These are phyloP conservation scores for Lactifluus pinguis DNA, from an alignment of 768 basidiomycete species.

Conservation along the genomic window DNA sequence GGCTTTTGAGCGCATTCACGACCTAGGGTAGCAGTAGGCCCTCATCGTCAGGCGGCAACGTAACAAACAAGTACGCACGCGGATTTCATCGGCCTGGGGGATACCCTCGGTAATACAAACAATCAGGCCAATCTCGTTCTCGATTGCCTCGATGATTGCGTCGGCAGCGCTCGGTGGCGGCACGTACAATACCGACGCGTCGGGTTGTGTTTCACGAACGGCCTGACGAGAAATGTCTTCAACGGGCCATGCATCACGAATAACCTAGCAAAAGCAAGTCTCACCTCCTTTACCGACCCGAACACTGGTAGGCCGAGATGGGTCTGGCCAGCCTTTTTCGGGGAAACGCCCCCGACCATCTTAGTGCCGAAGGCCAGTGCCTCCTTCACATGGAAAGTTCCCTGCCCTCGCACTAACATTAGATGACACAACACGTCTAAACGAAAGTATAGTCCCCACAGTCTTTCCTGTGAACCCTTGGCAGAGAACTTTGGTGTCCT, in stretches of 20 bases:
- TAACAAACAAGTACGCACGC: constrained; percentile 34
- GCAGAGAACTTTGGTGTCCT: constrained; percentile 88
- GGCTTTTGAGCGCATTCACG: constrained; percentile 86
- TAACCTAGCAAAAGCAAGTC: constrained; percentile 17
- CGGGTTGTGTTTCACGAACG: constrained; percentile 75
- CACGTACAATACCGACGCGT: constrained; percentile 95
- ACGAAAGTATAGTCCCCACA: constrained; percentile 31
- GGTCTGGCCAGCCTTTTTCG: constrained; percentile 91
- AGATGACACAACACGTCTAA: neutral
- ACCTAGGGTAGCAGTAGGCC: constrained; percentile 40
- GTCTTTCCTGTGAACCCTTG: constrained; percentile 96
- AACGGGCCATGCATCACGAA: neutral
- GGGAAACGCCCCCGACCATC: constrained; percentile 97
- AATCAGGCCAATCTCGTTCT: constrained; percentile 94
- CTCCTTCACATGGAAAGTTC: constrained; percentile 93
- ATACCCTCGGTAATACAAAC: constrained; percentile 99
- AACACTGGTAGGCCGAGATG: constrained; percentile 95
- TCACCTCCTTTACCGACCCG: constrained; percentile 82
- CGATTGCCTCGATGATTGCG: constrained; percentile 97
- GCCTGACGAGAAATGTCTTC: constrained; percentile 43
- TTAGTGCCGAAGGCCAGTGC: constrained; percentile 92
- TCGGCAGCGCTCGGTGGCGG: constrained; percentile 95
- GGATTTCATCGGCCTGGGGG: constrained; percentile 94
- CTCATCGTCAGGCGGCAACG: neutral
- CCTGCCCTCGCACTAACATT: constrained; percentile 38